Conservation (phyloP, 495 filamentous ascomycete genomes). For the Xylaria intraflava region DNA sequence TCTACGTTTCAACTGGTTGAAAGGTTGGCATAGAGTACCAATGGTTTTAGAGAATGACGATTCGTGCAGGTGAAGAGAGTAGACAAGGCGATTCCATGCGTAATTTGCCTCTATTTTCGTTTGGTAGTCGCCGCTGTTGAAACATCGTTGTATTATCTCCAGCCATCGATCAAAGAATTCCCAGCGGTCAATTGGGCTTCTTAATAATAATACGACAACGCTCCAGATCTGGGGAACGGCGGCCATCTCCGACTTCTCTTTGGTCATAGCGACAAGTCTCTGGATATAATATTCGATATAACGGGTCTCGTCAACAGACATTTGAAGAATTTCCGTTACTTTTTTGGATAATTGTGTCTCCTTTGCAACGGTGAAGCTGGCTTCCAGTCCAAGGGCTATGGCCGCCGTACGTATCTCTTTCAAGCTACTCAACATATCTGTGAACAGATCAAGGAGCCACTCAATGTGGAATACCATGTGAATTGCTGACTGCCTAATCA, state of each 20-base stretch:
- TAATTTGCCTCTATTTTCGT: constrained; percentile 70
- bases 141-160: constrained; percentile 68
- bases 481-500: constrained; percentile 60
- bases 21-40: constrained; percentile 61
- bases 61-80: constrained; percentile 55
- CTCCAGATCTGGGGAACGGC: constrained; percentile 89
- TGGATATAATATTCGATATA: constrained; percentile 59
- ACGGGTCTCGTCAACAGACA: constrained; percentile 46
- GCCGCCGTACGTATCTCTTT: constrained; percentile 71
- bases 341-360: constrained; percentile 57
- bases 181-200: constrained; percentile 64
- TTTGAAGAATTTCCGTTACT: constrained; percentile 59
- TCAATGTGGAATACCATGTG: constrained; percentile 58
- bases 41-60: constrained; percentile 53
- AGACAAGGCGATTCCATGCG: constrained; percentile 81
- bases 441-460: constrained; percentile 79
- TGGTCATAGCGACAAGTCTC: constrained; percentile 63
- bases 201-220: constrained; percentile 67
- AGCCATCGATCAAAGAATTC: constrained; percentile 66
- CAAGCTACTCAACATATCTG: constrained; percentile 67
- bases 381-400: constrained; percentile 62
- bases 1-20: constrained; percentile 64
- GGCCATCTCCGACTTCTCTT: constrained; percentile 51
- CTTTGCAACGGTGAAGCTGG: constrained; percentile 56
- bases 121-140: constrained; percentile 68